Evolutionary conservation across 495 filamentous ascomycete species (phyloP).

Genomic region (Penicillium subrubescens): DNA sequence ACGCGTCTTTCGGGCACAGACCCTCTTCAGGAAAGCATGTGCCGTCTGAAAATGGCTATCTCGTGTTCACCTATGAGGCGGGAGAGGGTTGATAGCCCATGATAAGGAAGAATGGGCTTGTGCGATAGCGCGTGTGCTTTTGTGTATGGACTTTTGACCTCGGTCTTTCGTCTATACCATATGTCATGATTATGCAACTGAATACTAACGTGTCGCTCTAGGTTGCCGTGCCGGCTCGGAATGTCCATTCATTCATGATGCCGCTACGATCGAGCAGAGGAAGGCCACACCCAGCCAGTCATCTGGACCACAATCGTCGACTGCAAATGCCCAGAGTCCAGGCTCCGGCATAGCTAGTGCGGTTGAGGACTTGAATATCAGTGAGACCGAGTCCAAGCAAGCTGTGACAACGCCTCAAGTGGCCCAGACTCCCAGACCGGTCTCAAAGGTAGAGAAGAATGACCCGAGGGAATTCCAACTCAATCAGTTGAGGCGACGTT

Average conservation of each 20-base stretch:
- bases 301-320: slow-evolving; percentile 6
- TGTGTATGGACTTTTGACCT: neutral
- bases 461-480: slow-evolving; percentile 78
- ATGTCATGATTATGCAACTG: neutral
- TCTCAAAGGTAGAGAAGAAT: slow-evolving; percentile 63
- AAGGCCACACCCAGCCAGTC: slow-evolving; percentile 11
- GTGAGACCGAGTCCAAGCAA: slow-evolving; percentile 12
- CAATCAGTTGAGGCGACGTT: slow-evolving; percentile 73
- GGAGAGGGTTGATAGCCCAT: neutral
- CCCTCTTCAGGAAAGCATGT: neutral
- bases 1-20: neutral
- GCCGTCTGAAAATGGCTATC: neutral
- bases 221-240: slow-evolving; percentile 45
- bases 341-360: slow-evolving; percentile 8
- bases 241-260: slow-evolving; percentile 47
- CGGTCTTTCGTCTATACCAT: neutral
- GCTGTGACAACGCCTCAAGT: slow-evolving; percentile 16
- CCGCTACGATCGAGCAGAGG: slow-evolving; percentile 15
- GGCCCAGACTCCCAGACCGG: slow-evolving; percentile 57
- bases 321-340: slow-evolving; percentile 8
- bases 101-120: neutral
- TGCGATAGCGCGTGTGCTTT: neutral
- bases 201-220: slow-evolving; percentile 30
- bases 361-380: slow-evolving; percentile 17
- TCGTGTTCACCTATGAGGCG: neutral